Evolutionary conservation across 169 alveolate genomes (phyloP), one percentile per base, ranked within the genome.

Genomic region (Eimeria sp.): DNA sequence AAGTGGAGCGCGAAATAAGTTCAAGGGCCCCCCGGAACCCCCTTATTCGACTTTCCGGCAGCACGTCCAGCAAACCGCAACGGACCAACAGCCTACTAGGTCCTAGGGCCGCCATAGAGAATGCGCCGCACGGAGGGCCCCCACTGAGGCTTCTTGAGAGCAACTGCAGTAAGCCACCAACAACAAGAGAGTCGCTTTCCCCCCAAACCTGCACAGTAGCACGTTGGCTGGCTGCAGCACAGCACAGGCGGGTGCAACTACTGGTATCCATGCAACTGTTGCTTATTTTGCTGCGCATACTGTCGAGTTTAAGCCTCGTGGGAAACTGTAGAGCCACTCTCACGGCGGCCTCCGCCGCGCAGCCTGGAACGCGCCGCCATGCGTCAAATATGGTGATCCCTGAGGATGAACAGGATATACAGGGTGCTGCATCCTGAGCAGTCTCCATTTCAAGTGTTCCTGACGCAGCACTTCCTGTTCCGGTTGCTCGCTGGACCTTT

Each of bases 301-400:
- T 30, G 52, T 27, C 49, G 18, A 6, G 30, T 14, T 43, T 74
- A 37, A 16, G 43, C 40, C 30, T 88, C 6, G 46, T 56, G 54
- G 85, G 85, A 43, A 27, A 49, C 33, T 43, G 85, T 33, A 71
- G 62, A 11, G 95, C 74, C 33, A 64, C 83, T 68, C 85, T 46
- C 52, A 88, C 95, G 49, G 85, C 25, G 40, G 95, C 95, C 52
- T 20, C 30, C 66, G 95, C 83, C n/a, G 95, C 95, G 68, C 85
- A 64, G 85, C 95, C 95, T 33, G 62, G 10, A 27, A 88, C 95
- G 85, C 85, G 71, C 60, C 85, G 46, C 95, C 68, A 13, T 8
- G 16, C 20, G 54, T 30, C 95, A 40, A 30, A 13, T 13, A 64
- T 54, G n/a, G 56, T 25, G 18, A 71, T 33, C 10, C 62, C 93